Base-by-base conservation (phyloP, 768 basidiomycete genomes). In the Hemileccinum rubropunctum region DNA sequence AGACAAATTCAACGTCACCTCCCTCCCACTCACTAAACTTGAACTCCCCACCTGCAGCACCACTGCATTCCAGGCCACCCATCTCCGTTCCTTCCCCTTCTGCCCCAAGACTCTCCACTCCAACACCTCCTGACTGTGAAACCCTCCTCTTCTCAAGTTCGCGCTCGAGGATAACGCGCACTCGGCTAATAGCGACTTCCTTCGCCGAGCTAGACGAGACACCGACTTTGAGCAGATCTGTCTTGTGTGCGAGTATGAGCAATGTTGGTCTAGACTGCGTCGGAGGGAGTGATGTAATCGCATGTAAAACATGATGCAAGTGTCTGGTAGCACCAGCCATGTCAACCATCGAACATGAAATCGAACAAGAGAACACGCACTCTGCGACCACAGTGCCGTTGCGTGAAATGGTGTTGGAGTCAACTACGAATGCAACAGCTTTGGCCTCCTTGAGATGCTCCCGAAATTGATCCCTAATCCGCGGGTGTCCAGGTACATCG, bases 401-500 rank as follows among this genome's bases (percentile, higher is more conserved):
- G 44, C 91, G 76, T 26, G 91, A 89, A 23, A 93, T 70, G 0
- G 82, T 87, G 59, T 81, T 87, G 7, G 86, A 77, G 64, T 93
- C 91, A 1, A 91, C 86, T 1, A 91, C 85, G 60, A 93, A 93
- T 5, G 78, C 82, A 26, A 93, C 65, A 3, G 73, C 82, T 57
- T 82, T 84, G 2, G 88, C 79, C 30, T 81, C 75, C 5, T 71
- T 51, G 18, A 93, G 64, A 57, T 85, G 68, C 36, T 91, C 88
- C 42, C 68, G 71, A 61, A 90, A 88, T 59, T 90, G 87, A 58
- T 79, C 79, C 27, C 89, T 71, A 48, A 93, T 77, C 36, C 91
- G 79, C 10, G 90, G 86, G 64, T 93, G 91, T n/a, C 91, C 91
- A 8, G 91, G 91, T 36, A 93, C 69, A 65, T 93, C 91, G 15